Conservation (phyloP, 306 rosid genomes). For the Cucurbita maxima region DNA sequence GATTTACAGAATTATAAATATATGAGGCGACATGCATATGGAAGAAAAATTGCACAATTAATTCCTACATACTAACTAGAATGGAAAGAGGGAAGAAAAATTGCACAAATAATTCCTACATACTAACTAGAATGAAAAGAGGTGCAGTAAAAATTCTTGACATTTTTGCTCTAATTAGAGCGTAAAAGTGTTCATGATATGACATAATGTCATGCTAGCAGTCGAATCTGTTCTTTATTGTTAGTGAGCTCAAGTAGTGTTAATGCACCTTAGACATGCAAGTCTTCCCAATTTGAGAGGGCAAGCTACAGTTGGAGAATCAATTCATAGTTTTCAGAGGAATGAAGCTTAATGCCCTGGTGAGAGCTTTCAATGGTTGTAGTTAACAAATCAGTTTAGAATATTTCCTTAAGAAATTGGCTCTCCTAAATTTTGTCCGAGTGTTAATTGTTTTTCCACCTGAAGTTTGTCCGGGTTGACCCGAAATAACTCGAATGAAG, state of each 20-base stretch:
- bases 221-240: not conserved
- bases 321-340: not conserved
- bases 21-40: not conserved
- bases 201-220: not conserved
- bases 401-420: not conserved
- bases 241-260: not conserved
- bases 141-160: not conserved
- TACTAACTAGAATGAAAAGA: not conserved
- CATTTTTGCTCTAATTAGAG: not conserved
- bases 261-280: not conserved
- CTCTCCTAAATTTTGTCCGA: not conserved
- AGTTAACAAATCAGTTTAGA: not conserved
- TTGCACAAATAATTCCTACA: not conserved
- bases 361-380: not conserved
- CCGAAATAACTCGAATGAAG: not conserved
- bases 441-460: not conserved
- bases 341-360: not conserved
- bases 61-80: not conserved
- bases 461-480: not conserved
- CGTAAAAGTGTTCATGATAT: not conserved
- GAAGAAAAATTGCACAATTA: not conserved
- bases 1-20: not conserved
- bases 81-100: not conserved
- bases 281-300: not conserved
- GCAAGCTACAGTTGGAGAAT: not conserved